Base-by-base conservation (phyloP, 2,329 filamentous ascomycete genomes). In the Macrophomina pseudophaseolina region DNA sequence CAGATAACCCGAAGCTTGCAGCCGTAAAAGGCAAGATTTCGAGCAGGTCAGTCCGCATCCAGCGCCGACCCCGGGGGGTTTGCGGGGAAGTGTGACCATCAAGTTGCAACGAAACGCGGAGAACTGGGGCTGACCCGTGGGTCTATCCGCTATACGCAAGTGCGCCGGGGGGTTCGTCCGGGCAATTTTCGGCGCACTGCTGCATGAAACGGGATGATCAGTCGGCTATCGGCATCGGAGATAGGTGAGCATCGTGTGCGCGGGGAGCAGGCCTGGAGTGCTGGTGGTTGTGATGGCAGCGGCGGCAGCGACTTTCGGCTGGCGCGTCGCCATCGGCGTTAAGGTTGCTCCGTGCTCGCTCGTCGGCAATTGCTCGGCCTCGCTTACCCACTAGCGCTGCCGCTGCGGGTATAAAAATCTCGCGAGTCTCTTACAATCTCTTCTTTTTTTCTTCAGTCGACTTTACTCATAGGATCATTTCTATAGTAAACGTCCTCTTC, bases 401-500 rank as follows among this genome's bases (percentile, higher is more conserved):
- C 12, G 56, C 30, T 35, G 28, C 16, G 3, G n/a, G 11, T 4
- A 35, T 46, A 12, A 60, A 64, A 64, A 38, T 32, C 16, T 30
- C 23, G 5, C 11, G 16, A 4, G 5, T 2, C 46, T 14, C 33
- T 30, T 5, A 23, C 23, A 12, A 16, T 11, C 33, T 46, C 33
- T 32, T 32, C 18, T n/a, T 32, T 52, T 35, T n/a, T 35, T 53
- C 48, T 33, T 38, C 35, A 64, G 60, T 64, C 60, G 60, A 64
- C 60, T 64, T 64, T 14, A 62, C 58, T 62, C 58, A 77, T 74
- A 93, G 91, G 94, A 94, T 94, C 92, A 92, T 92, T 96, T 97
- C 91, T 97, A 94, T 93, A 97, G 93, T 94, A 90, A 86, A 92
- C 89, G 89, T 93, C 91, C 87, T 86, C 86, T 89, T 92, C 91